These are phyloP conservation scores for Naumovozyma castellii DNA, from an alignment of 805 yeast species.

Conservation along the genomic window DNA sequence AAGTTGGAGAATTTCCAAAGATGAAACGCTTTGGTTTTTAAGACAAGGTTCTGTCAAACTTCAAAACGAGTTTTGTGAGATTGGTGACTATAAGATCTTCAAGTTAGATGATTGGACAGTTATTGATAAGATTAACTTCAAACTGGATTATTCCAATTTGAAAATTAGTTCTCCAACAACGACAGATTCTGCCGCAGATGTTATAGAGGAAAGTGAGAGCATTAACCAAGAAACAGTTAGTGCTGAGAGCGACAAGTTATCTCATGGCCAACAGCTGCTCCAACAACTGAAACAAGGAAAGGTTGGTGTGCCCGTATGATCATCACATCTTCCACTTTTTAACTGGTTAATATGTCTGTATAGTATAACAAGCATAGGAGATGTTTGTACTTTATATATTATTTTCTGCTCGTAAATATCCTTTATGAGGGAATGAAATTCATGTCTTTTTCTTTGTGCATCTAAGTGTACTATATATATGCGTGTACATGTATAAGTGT, in stretches of 20 bases:
- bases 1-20: conserved; percentile 32
- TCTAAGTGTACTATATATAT: too few species aligned
- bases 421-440: too few species aligned
- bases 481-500: too few species aligned
- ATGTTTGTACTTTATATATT: not conserved
- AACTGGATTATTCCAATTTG: conserved; percentile 29
- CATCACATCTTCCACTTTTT: too few species aligned
- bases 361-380: not conserved
- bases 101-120: conserved; percentile 37
- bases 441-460: too few species aligned
- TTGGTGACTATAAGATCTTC: conserved; percentile 37
- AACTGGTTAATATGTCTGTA: too few species aligned
- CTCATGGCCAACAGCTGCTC: conserved; percentile 25
- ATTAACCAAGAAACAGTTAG: not conserved
- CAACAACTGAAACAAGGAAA: conserved; percentile 25
- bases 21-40: conserved; percentile 32
- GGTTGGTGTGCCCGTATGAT: not conserved
- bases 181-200: not conserved
- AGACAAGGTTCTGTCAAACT: conserved; percentile 33
- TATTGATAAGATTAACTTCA: conserved; percentile 34
- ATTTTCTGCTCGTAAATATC: not conserved
- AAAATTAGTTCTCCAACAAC: conserved; percentile 6
- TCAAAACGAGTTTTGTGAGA: conserved; percentile 33
- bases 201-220: not conserved
- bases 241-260: conserved; percentile 1